phyloP scores from a whole-genome alignment of 495 filamentous ascomycete species.

The Achaetomiella virescens region DNA sequence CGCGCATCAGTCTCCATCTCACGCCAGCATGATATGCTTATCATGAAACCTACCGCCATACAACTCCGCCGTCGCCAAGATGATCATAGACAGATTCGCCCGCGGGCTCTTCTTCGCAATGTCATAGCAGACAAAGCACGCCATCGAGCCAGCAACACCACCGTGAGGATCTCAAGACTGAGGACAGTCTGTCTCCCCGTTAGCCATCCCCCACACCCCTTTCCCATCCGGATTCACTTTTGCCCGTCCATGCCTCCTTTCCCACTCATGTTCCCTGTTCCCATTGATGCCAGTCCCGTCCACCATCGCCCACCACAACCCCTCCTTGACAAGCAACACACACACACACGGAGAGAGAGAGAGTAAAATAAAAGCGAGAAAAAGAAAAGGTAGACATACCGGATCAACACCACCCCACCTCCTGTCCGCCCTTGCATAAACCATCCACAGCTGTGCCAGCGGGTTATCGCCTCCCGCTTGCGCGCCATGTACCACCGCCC shows the following conservation, averaged over 20 bases:
- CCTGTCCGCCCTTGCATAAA: conserved; percentile 82
- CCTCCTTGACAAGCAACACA: no score
- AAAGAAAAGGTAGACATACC: conserved; percentile 26
- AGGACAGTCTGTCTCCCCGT: conserved; percentile 52
- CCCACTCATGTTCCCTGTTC: not conserved
- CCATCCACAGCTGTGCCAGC: conserved; percentile 74
- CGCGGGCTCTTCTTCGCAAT: conserved; percentile 53
- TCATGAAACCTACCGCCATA: conserved; percentile 76
- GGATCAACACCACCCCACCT: conserved; percentile 78
- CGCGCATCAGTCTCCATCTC: not conserved
- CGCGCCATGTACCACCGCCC: conserved; percentile 63
- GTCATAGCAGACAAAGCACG: conserved; percentile 62
- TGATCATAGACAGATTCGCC: conserved; percentile 61
- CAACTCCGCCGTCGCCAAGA: conserved; percentile 85
- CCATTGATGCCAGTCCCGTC: not conserved
- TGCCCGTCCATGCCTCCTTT: not conserved
- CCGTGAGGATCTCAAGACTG: conserved; percentile 79
- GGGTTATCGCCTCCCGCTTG: conserved; percentile 57
- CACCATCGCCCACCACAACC: not conserved
- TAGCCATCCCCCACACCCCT: not conserved
- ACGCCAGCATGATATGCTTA: no score
- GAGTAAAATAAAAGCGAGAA: conserved; percentile 4
- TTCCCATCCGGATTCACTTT: not conserved
- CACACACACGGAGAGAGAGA: not conserved
- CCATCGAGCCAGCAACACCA: conserved; percentile 67